phyloP scores from a whole-genome alignment of 1,139 yeast genomes.

The Yamadazyma diospyri region DNA sequence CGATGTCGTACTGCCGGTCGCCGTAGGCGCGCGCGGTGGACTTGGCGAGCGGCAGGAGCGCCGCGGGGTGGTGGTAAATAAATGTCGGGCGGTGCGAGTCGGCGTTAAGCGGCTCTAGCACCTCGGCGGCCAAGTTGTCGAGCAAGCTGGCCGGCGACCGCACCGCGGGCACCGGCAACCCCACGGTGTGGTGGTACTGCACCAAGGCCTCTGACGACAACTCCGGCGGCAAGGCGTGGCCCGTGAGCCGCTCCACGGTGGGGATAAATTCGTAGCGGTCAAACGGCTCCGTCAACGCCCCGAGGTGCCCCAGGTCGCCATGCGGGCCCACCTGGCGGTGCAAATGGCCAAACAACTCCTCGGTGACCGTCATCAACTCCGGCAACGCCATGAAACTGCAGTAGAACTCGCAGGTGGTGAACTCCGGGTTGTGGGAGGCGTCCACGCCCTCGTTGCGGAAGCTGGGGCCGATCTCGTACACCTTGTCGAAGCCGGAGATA shows the following conservation, averaged over 20 bases:
- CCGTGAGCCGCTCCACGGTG: slow-evolving; percentile 48
- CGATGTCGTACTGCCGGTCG: slow-evolving; percentile 38
- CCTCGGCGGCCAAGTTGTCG: slow-evolving; percentile 60
- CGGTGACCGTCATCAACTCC: slow-evolving; percentile 69
- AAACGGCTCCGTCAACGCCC: slow-evolving; percentile 15
- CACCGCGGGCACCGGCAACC: slow-evolving; percentile 37
- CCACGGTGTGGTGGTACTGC: slow-evolving; percentile 29
- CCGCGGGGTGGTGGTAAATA: slow-evolving; percentile 79
- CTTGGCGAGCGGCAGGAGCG: slow-evolving; percentile 86
- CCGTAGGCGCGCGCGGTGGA: slow-evolving; percentile 33
- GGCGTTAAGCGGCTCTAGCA: slow-evolving; percentile 55
- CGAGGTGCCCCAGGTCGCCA: slow-evolving; percentile 16
- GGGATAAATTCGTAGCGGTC: slow-evolving; percentile 57
- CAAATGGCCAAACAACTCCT: slow-evolving; percentile 48
- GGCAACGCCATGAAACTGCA: slow-evolving; percentile 93
- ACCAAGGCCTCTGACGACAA: slow-evolving; percentile 37
- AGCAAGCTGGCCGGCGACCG: slow-evolving; percentile 55
- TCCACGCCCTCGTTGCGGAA: slow-evolving; percentile 97
- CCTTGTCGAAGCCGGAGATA: slow-evolving; percentile 78
- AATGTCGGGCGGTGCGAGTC: slow-evolving; percentile 54
- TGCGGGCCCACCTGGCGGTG: slow-evolving; percentile 11
- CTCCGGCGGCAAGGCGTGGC: slow-evolving; percentile 34
- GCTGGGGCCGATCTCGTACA: slow-evolving; percentile 81
- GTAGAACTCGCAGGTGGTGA: slow-evolving; percentile 96
- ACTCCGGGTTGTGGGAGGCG: slow-evolving; percentile 97